phyloP scores from a whole-genome alignment of 1,284 basidiomycete species.

The Inonotus obliquus region DNA sequence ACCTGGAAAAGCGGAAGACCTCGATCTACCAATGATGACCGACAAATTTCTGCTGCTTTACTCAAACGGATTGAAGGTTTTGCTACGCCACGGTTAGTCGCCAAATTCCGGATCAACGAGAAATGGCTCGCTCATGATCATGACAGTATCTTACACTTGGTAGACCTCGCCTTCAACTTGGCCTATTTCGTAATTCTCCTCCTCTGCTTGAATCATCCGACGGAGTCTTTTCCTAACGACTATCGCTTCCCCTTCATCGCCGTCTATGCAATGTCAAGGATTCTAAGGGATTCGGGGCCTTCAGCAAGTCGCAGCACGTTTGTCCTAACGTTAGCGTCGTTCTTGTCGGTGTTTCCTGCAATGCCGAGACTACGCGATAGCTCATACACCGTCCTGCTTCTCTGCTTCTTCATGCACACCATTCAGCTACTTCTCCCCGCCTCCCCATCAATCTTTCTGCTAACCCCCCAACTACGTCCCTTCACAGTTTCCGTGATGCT shows the following conservation, averaged over 20 bases:
- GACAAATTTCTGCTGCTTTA: conserved; percentile 31
- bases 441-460: conserved; percentile 39
- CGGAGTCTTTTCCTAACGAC: conserved; percentile 2
- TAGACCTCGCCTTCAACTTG: conserved; percentile 8
- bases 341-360: conserved; percentile 29
- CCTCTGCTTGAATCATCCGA: conserved; percentile 4
- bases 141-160: conserved; percentile 11
- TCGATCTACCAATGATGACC: conserved; percentile 14
- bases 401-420: conserved; percentile 37
- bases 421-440: conserved; percentile 40
- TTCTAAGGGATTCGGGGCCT: background rate
- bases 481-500: conserved; percentile 45
- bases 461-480: conserved; percentile 32
- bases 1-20: conserved; percentile 40
- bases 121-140: background rate
- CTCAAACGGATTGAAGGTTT: conserved; percentile 22
- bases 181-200: conserved; percentile 2
- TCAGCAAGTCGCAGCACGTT: conserved; percentile 21
- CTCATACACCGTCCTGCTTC: conserved; percentile 37
- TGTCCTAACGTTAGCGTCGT: conserved; percentile 33
- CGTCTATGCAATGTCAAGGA: conserved; percentile 13
- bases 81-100: conserved; percentile 14
- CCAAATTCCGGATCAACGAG: background rate
- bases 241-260: conserved; percentile 5
- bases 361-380: conserved; percentile 35